phyloP scores from a whole-genome alignment of 257 asterid species.

The Mentha longifolia region DNA sequence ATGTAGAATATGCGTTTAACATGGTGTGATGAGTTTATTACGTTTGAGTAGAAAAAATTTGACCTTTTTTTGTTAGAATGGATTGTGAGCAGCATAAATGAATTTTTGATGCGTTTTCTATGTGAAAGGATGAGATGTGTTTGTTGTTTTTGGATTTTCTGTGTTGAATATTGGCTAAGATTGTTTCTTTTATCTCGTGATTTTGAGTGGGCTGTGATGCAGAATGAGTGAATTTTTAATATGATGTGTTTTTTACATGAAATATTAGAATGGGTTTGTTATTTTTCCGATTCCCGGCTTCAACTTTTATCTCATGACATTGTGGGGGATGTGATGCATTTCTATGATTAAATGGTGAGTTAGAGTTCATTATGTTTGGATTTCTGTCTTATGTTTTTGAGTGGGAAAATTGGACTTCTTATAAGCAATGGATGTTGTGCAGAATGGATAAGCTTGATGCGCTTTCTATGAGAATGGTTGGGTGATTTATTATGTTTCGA shows the following conservation, averaged over 20 bases:
- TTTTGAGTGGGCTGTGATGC: slow-evolving; percentile 12
- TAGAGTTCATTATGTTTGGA: not conserved
- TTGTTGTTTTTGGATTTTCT: not conserved
- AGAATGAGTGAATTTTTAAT: not conserved
- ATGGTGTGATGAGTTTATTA: not conserved
- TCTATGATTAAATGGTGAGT: no score
- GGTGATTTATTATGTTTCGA: not conserved
- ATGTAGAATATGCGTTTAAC: not conserved
- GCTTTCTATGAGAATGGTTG: not conserved
- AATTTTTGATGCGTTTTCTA: not conserved
- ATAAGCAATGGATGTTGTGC: not conserved
- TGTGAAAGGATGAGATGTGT: not conserved
- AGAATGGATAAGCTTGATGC: slow-evolving; percentile 12
- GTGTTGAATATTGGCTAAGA: not conserved
- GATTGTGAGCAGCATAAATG: not conserved
- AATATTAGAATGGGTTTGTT: not conserved
- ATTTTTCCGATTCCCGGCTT: no score
- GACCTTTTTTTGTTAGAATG: not conserved
- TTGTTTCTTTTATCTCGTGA: not conserved
- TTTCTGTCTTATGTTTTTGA: not conserved
- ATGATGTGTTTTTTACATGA: not conserved
- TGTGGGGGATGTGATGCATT: no score
- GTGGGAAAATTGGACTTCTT: not conserved
- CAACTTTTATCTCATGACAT: no score
- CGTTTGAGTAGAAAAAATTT: not conserved